Percentiles rank a stretch among this genome's conserved stretches.
These are phyloP conservation scores for Scedosporium minutisporum DNA, from an alignment of 2,329 filamentous ascomycete species.

Conservation along the genomic window DNA sequence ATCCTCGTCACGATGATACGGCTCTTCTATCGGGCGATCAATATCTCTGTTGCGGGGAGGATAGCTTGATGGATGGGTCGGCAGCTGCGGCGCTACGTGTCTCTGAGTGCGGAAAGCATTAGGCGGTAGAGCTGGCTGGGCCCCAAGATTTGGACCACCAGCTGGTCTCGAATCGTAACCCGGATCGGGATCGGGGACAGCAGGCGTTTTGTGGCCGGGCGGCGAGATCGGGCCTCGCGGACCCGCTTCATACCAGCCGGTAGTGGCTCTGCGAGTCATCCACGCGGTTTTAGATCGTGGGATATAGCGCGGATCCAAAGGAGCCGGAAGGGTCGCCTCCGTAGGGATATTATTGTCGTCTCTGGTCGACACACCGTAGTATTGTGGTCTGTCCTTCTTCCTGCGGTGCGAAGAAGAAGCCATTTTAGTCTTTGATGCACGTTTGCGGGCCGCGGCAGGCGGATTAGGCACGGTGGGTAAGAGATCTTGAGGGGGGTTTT, in stretches of 20 bases:
- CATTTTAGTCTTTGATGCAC: not conserved
- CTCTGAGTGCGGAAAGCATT: not conserved
- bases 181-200: not conserved
- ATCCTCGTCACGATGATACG: not conserved
- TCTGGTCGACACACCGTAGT: not conserved
- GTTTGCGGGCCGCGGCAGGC: not conserved
- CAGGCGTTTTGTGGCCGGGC: not conserved
- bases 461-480: not conserved
- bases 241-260: not conserved
- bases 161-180: not conserved
- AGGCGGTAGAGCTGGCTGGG: not conserved
- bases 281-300: not conserved
- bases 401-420: not conserved
- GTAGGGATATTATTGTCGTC: not conserved
- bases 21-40: not conserved
- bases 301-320: not conserved
- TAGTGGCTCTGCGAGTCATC: slow-evolving; percentile 3
- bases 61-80: not conserved
- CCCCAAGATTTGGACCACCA: not conserved
- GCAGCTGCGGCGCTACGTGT: not conserved
- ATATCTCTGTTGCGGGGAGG: not conserved
- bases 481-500: not conserved
- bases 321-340: not conserved
- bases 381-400: not conserved
- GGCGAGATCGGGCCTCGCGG: not conserved